Conservation (phyloP, 495 filamentous ascomycete species). For the Aspergillus taichungensis region DNA sequence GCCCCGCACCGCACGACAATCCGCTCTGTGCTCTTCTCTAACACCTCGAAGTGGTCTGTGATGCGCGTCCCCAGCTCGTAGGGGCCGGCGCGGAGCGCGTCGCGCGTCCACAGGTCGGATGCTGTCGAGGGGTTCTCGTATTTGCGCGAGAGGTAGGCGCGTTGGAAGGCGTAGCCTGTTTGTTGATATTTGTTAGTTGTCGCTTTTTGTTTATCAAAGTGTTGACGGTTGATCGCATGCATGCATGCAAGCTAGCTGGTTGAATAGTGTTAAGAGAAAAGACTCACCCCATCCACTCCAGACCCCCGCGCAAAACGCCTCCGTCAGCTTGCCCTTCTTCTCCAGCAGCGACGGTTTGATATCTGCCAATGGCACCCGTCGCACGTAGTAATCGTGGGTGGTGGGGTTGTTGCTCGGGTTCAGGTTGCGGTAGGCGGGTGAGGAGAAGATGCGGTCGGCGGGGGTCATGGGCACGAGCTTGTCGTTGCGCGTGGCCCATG, state of each 20-base stretch:
- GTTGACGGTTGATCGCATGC: neutral
- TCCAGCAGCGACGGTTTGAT: constrained; percentile 57
- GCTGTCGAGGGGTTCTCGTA: constrained; percentile 53
- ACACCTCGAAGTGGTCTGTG: constrained; percentile 71
- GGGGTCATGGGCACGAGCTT: constrained; percentile 40
- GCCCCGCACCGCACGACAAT: constrained; percentile 62
- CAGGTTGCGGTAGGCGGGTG: constrained; percentile 43
- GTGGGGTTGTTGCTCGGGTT: constrained; percentile 56
- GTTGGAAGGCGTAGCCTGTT: constrained; percentile 55
- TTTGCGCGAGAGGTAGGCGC: constrained; percentile 51
- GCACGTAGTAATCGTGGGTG: constrained; percentile 53
- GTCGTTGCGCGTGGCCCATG: constrained; percentile 36
- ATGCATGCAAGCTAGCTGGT: neutral
- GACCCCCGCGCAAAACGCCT: constrained; percentile 57
- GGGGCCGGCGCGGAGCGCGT: constrained; percentile 41
- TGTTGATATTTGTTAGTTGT: neutral
- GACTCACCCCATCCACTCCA: constrained; percentile 56
- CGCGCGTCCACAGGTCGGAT: constrained; percentile 51
- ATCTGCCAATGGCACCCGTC: constrained; percentile 50
- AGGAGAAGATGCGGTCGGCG: constrained; percentile 54
- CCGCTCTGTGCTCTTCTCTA: constrained; percentile 51
- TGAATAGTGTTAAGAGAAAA: neutral
- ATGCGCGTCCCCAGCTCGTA: constrained; percentile 58
- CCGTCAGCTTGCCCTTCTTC: constrained; percentile 48
- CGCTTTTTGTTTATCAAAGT: neutral